Percentiles rank a stretch among this genome's conserved stretches.
phyloP scores from a whole-genome alignment of 495 filamentous ascomycete species.

The Glonium stellatum region DNA sequence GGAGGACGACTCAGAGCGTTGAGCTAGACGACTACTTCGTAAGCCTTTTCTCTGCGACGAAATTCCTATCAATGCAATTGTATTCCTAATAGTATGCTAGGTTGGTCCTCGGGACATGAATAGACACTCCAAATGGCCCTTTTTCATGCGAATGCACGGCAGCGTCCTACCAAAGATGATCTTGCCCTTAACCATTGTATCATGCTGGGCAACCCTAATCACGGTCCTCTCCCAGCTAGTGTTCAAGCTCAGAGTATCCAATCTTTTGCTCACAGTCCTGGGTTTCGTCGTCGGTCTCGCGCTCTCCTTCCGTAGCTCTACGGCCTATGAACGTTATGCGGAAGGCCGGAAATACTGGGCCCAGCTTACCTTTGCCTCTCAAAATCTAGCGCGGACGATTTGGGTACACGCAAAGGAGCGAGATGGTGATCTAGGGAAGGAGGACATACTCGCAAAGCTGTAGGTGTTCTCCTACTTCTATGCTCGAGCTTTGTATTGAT shows the following conservation, averaged over 20 bases:
- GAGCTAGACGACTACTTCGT: conserved; percentile 30
- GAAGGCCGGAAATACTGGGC: conserved; percentile 77
- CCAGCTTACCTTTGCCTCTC: conserved; percentile 60
- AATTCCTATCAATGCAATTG: neutral
- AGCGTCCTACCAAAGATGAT: conserved; percentile 43
- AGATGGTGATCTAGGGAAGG: conserved; percentile 53
- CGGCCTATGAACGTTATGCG: conserved; percentile 73
- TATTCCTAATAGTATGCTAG: conserved; percentile 13
- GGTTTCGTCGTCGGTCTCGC: conserved; percentile 88
- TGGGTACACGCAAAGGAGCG: conserved; percentile 71
- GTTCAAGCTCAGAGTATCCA: conserved; percentile 52
- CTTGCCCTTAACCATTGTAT: conserved; percentile 61
- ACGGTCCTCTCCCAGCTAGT: conserved; percentile 53
- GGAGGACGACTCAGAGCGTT: conserved; percentile 9
- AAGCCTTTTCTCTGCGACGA: neutral
- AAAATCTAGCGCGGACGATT: conserved; percentile 68
- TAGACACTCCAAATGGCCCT: conserved; percentile 29
- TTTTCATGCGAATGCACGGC: conserved; percentile 31
- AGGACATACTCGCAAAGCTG: conserved; percentile 63
- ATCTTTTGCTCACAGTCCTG: conserved; percentile 70
- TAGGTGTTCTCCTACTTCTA: conserved; percentile 8
- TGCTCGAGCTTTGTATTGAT: neutral
- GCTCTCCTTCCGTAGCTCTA: conserved; percentile 77
- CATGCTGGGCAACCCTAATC: conserved; percentile 61
- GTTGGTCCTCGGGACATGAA: conserved; percentile 23